These are phyloP conservation scores for Nymphaea thermarum DNA, from an alignment of 164 flowering plant genomes.

Conservation along the genomic window DNA sequence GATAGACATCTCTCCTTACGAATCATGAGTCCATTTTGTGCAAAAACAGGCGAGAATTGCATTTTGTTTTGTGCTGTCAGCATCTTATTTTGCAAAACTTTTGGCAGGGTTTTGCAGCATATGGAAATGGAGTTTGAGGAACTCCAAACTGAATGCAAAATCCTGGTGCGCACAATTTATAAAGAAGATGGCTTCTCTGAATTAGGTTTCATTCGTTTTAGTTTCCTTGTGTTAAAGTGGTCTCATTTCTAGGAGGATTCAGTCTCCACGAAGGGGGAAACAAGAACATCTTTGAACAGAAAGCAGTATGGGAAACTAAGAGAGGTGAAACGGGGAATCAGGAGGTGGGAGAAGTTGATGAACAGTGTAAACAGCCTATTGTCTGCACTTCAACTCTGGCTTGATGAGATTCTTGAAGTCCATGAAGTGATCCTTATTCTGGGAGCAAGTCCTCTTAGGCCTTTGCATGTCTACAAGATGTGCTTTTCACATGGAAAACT, in stretches of 20 bases:
- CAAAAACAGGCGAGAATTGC: too few relatives aligned
- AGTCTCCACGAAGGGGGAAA: conserved; percentile 25
- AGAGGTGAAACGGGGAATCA: conserved; percentile 61
- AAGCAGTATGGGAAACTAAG: conserved; percentile 46
- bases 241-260: conserved; percentile 34
- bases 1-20: too few relatives aligned
- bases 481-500: conserved; percentile 31
- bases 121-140: conserved; percentile 53
- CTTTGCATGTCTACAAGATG: conserved; percentile 66
- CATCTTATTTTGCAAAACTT: background rate
- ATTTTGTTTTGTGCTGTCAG: too few relatives aligned
- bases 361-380: conserved; percentile 31
- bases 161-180: conserved; percentile 46
- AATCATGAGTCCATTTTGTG: too few relatives aligned
- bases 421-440: conserved; percentile 48
- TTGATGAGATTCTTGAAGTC: conserved; percentile 39
- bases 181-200: conserved; percentile 2
- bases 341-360: conserved; percentile 64
- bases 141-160: conserved; percentile 34
- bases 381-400: conserved; percentile 43
- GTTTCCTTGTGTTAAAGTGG: conserved; percentile 9
- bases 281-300: conserved; percentile 36
- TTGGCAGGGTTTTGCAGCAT: conserved; percentile 39
- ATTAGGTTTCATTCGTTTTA: background rate
- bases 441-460: conserved; percentile 73